Conservation (phyloP, 345 rosid genomes). For the Anastatica hierochuntica region DNA sequence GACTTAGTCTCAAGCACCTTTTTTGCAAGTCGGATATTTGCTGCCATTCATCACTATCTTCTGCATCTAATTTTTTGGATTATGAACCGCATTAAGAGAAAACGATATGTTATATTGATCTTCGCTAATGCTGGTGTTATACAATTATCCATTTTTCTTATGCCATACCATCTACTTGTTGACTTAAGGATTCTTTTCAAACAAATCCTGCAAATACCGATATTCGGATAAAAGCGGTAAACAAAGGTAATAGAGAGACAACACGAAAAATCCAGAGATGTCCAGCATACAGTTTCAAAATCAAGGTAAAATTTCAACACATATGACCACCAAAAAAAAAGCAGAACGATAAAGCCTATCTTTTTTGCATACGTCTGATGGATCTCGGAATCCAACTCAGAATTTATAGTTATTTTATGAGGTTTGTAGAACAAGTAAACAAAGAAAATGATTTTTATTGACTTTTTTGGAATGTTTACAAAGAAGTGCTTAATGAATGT, state of each 20-base stretch:
- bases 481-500: no score
- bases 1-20: slow-evolving; percentile 36
- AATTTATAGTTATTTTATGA: no score
- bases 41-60: slow-evolving; percentile 58
- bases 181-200: slow-evolving; percentile 67
- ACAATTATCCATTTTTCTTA: not conserved
- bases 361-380: no score
- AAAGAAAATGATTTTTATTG: no score
- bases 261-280: no score
- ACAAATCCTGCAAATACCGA: slow-evolving; percentile 49
- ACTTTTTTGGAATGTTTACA: no score
- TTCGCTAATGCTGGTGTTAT: not conserved
- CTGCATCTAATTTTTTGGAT: slow-evolving; percentile 26
- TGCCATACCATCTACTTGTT: slow-evolving; percentile 50
- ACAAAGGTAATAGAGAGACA: not conserved
- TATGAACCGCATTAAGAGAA: slow-evolving; percentile 20
- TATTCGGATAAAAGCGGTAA: not conserved
- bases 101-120: not conserved
- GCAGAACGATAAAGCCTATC: no score
- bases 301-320: no score
- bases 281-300: no score
- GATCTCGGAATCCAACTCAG: no score
- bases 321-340: no score
- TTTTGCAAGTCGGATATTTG: slow-evolving; percentile 47
- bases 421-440: no score